Percentiles rank a stretch among this genome's conserved stretches.
These are phyloP conservation scores for Cenchrus purpureus DNA, from an alignment of 176 grass and related monocot genomes.

Conservation along the genomic window DNA sequence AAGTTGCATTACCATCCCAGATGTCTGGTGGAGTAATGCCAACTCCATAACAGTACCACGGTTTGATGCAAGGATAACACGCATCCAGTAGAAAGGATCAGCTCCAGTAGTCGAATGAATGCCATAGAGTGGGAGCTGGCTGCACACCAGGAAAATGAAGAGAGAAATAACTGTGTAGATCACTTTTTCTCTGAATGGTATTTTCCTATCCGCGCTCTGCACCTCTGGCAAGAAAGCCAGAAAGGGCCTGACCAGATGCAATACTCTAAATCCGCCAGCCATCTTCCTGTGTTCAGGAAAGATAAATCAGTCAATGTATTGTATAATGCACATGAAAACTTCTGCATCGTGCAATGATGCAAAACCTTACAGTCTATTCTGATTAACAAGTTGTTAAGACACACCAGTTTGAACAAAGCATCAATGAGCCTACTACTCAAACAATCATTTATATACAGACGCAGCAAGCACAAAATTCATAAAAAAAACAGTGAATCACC, in stretches of 20 bases:
- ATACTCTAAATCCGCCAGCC: slow-evolving; percentile 88
- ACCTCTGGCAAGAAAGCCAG: slow-evolving; percentile 92
- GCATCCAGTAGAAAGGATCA: slow-evolving; percentile 97
- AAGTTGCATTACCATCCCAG: slow-evolving; percentile 95
- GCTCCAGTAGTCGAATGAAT: slow-evolving; percentile 96
- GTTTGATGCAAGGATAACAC: slow-evolving; percentile 94
- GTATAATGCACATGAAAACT: neutral
- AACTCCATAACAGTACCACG: slow-evolving; percentile 97
- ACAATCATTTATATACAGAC: neutral
- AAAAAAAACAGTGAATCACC: neutral
- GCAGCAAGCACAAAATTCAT: neutral
- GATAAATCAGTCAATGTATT: neutral
- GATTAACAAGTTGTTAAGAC: neutral
- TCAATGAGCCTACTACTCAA: neutral
- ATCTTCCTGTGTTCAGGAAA: slow-evolving; percentile 48
- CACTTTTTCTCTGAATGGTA: slow-evolving; percentile 90
- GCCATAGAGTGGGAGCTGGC: slow-evolving; percentile 93
- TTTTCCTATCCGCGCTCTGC: slow-evolving; percentile 89
- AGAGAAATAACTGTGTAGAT: slow-evolving; percentile 97
- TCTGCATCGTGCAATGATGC: neutral
- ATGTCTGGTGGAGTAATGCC: slow-evolving; percentile 95
- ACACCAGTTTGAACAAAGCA: slow-evolving; percentile 17
- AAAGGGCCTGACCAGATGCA: slow-evolving; percentile 95
- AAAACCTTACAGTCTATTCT: neutral
- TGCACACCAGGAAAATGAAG: slow-evolving; percentile 97